Evolutionary conservation across 768 basidiomycete species (phyloP), one percentile per base, ranked within the genome.

Genomic region (Auriscalpium orientale): DNA sequence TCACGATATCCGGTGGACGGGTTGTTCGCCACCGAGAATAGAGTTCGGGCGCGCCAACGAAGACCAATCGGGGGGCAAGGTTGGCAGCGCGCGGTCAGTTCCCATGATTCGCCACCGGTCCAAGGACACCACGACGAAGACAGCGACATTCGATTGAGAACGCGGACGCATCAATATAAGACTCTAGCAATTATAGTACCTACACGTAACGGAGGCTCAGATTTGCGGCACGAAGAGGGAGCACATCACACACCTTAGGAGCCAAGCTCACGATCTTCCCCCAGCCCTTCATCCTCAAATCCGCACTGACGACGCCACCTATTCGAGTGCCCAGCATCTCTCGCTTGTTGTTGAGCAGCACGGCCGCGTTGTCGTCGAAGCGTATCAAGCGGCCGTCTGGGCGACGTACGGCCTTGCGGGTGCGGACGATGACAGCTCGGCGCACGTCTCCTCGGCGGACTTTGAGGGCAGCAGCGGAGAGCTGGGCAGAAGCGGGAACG

Each of bases 281-380:
- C 95, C 95, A 98, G 1, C 93, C 92, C 68, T 91, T 87, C 79
- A 89, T 79, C 59, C 92, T 77, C 68, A 98, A 68, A 64, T 97
- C 95, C 0, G 89, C 89, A 58, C 89, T 93, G 46, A 98, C 95
- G 46, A 95, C 85, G 0, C 95, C 94, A 64, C 89, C 89, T 54
- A 98, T 92, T 65, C 95, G 84, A 50, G 94, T 97, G 18, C 94
- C 95, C 56, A 98, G 68, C 89, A 98, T 91, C 72, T 95, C 92
- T 55, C 85, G 81, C 75, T 98, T 98, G 76, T 91, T 91, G 71
- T 98, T 98, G 56, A 98, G 70, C 37, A 98, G 72, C 6, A 98
- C 93, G 9, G 85, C 92, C 1, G 95, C 95, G 65, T 98, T 98
- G 78, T 98, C 95, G 72, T 98, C 95, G 71, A 98, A 98, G 46